Evolutionary conservation across 2,329 filamentous ascomycete genomes (phyloP), one percentile per base, ranked within the genome.

Genomic region (Beauveria rudraprayagi): DNA sequence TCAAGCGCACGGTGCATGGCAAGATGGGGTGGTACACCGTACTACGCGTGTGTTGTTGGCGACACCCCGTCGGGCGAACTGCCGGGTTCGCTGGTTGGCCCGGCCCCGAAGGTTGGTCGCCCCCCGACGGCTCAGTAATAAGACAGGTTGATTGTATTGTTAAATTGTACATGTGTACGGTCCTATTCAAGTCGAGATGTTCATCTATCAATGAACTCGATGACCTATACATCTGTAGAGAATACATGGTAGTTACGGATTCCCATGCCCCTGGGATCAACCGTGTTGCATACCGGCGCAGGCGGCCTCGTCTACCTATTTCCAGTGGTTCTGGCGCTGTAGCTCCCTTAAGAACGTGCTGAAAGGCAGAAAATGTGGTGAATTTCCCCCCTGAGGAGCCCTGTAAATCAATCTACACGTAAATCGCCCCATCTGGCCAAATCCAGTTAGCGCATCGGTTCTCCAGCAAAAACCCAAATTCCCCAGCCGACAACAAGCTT

Each of bases 31-130:
- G 10, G 10, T 22, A 22, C 22, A 22, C 22, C 22, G 22, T 37
- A 3, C 16, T 37, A 3, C 16, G 10, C 28, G 19, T 41, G 19
- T 40, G 24, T 17, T 10, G 22, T 17, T 10, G 17, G 44, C 22
- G 14, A 22, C 40, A 9, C 19, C 44, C 44, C 34, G 34, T 50
- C 46, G 46, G 46, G 34, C 17, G 54, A 22, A 28, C 16, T 48
- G n/a, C 44, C 55, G 55, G 55, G 55, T 16, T 50, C 30, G 16
- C 55, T 57, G 46, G 55, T 57, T 57, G 30, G 46, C 19, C 55
- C 55, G 55, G 44, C 16, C 46, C 46, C 55, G 19, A 17, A 16
- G 8, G 3, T 30, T 14, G 14, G 1, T 22, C 7, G 10, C 8
- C 28, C 17, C 17, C n/a, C n/a, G 37, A 16, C 30, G 30, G 47